Evolutionary conservation across 208 protist species (phyloP), one percentile per base, ranked within the genome.

Genomic region (Trypanosoma cruzi): DNA sequence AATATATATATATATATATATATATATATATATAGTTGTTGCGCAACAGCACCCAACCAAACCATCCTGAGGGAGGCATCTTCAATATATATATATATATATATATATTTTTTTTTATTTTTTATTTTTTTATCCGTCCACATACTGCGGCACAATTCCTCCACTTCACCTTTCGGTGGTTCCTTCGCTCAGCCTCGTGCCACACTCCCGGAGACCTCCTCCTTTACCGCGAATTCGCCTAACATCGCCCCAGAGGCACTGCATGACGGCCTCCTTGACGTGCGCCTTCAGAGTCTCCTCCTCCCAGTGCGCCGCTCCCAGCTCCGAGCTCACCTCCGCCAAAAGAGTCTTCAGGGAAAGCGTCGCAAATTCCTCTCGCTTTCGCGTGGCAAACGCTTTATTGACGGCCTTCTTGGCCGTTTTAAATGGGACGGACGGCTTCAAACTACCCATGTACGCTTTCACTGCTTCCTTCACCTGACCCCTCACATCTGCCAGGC

Each of bases 321-420:
- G 34, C 62, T 54, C 74, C 20, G 16, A 50, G 36, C 66, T 46
- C 22, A 94, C 75, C 28, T 88, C 71, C 1, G 32, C 48, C 29
- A 90, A 56, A 24, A 85, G 79, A 8, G 56, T 66, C 56, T 88
- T 87, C 59, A 92, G 79, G 0, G 79, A 80, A 13, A 93, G 64
- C 0, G 13, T 57, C 22, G 59, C 18, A 16, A 88, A 16, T n/a
- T 68, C 42, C 2, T 71, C 63, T 22, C 49, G 22, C 4, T 44
- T 31, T 18, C 62, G 71, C 16, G 40, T 26, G 0, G 18, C 57
- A 18, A 90, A 68, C 26, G 84, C 73, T 8, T 56, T 53, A 26
- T 54, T 44, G 29, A 90, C 84, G 14, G 82, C 65, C 1, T 48
- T 37, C 11, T 55, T 52, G 48, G 24, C 18, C 8, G 8, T 1